phyloP scores from a whole-genome alignment of 371 early-diverging fungal genomes.

The Mortierella polycephala region DNA sequence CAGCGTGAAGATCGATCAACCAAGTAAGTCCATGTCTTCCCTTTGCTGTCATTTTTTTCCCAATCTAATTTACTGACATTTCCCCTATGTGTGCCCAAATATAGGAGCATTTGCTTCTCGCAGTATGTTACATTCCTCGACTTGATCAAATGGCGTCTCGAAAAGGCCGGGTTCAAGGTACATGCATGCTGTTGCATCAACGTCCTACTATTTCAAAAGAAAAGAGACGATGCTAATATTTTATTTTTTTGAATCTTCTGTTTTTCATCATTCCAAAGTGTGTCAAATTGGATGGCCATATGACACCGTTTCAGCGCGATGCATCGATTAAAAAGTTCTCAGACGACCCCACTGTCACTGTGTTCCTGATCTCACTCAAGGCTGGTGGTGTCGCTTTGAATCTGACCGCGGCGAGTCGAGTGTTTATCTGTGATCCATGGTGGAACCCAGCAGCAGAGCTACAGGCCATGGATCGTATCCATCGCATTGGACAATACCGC shows the following conservation, averaged over 20 bases:
- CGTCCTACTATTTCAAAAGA: not conserved
- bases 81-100: not conserved
- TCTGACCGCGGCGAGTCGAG: conserved; percentile 93
- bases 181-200: not conserved
- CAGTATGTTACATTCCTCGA: conserved; percentile 96
- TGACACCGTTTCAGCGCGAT: conserved; percentile 87
- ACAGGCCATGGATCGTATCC: conserved; percentile 93
- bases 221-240: not conserved
- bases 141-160: conserved; percentile 94
- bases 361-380: conserved; percentile 90
- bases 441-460: conserved; percentile 88
- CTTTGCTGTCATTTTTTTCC: conserved; percentile 17
- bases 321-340: conserved; percentile 80
- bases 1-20: conserved; percentile 81
- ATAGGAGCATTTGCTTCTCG: conserved; percentile 79
- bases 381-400: conserved; percentile 98
- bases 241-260: not conserved
- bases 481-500: conserved; percentile 89
- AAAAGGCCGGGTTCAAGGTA: conserved; percentile 87
- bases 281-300: conserved; percentile 94
- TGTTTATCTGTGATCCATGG: conserved; percentile 93
- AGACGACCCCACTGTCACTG: conserved; percentile 84
- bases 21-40: conserved; percentile 60
- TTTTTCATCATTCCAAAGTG: conserved; percentile 56
- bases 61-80: conserved; percentile 52